Base-by-base conservation (phyloP, 148 eudicot species). In the Fagopyrum tataricum region DNA sequence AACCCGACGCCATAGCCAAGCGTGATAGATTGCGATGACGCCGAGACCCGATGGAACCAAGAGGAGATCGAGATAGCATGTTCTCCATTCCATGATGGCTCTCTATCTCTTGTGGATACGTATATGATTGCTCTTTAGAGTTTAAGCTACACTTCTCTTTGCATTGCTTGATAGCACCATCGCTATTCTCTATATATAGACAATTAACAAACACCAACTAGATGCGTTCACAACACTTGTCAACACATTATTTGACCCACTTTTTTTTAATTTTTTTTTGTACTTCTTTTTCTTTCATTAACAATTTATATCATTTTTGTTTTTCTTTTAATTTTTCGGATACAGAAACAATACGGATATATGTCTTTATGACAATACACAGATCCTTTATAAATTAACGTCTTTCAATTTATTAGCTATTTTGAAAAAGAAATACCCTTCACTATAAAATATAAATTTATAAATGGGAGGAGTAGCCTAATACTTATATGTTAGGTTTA, bases 1-100 rank as follows among this genome's bases (percentile, higher is more conserved):
- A 55, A 91, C 91, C 82, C 78, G 84, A 39, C 80, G 81, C 96
- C 97, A 94, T 53, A 94, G 74, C 95, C 93, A 94, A 1, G 80
- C 69, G 83, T 94, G 96, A 74, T 94, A 94, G 3, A 69, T 74
- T 15, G 74, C 61, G 40, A 76, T 68, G n/a, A 84, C 67, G 10
- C 82, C 56, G n/a, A 91, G 76, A 7, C 91, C 90, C 10, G 79
- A 70, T 0, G 98, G 98, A 41, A 94, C 97, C 58, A 94, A 75
- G 9, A 94, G 39, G 68, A 91, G 67, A 70, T 89, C 93, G 24
- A 89, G 79, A 72, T 89, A 87, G 41, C 81, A 80, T 23, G 82
- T 87, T 70, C 43, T 87, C 89, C 90, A 89, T 72, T 89, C 93
- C 93, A 87, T 89, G 21, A 37, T 37, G 15, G 2, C 7, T 11